These are phyloP conservation scores for Brassica hybrid DNA, from an alignment of 441 rosid species.

Conservation along the genomic window DNA sequence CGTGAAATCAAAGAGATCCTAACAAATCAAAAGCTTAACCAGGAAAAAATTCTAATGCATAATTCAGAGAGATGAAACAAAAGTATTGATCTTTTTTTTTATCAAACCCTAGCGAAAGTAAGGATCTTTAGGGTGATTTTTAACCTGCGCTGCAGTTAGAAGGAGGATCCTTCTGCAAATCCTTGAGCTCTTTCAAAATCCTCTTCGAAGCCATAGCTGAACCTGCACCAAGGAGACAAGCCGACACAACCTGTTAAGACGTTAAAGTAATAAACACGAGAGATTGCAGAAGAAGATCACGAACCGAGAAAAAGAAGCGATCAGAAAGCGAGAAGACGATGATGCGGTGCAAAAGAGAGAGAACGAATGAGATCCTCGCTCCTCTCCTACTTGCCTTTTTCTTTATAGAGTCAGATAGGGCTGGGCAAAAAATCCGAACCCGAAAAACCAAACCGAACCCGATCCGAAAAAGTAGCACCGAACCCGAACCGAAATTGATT, in stretches of 20 bases:
- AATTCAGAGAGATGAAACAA: not conserved
- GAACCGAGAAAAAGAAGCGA: not conserved
- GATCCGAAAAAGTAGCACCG: too few relatives aligned
- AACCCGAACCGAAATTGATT: too few relatives aligned
- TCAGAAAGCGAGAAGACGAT: not conserved
- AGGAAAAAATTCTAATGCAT: slow-evolving; percentile 1
- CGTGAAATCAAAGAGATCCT: not conserved
- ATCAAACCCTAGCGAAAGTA: slow-evolving; percentile 11
- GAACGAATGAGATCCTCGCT: not conserved
- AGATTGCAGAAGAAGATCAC: not conserved
- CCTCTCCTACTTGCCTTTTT: not conserved
- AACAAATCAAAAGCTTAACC: slow-evolving; percentile 5
- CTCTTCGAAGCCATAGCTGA: slow-evolving; percentile 55
- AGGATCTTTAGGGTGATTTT: not conserved
- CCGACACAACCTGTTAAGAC: not conserved
- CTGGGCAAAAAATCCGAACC: too few relatives aligned
- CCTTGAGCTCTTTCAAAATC: slow-evolving; percentile 62
- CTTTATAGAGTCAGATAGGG: not conserved
- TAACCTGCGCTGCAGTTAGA: slow-evolving; percentile 62
- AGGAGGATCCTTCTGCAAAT: slow-evolving; percentile 68
- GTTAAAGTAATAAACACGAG: slow-evolving; percentile 1
- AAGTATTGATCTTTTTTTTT: not conserved
- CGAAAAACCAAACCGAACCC: too few relatives aligned
- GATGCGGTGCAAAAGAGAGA: slow-evolving; percentile 4
- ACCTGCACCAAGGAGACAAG: slow-evolving; percentile 13